Percentiles rank a stretch among this genome's conserved stretches.
Evolutionary conservation across 345 rosid species (phyloP).

Genomic region (Boechera retrofracta): DNA sequence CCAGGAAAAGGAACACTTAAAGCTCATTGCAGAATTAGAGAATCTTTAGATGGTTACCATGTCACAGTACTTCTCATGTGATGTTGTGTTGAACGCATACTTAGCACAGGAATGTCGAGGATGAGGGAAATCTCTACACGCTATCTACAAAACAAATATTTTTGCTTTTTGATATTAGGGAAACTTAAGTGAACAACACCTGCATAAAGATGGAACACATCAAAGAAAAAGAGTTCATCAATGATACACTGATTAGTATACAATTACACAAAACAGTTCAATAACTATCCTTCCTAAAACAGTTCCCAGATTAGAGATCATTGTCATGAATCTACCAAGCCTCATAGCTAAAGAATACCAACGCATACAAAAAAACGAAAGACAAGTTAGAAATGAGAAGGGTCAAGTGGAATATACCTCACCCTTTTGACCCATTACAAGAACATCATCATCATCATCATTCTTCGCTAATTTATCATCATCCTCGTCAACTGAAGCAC

Average conservation of each 20-base stretch:
- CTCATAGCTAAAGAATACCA: not conserved
- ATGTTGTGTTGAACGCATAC: constrained; percentile 62
- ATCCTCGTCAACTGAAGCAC: not conserved
- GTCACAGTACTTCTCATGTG: constrained; percentile 63
- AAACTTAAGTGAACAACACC: constrained; percentile 16
- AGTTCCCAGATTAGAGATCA: not conserved
- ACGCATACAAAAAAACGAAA: not conserved
- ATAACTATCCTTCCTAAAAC: not conserved
- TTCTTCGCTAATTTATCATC: not conserved
- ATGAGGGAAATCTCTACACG: constrained; percentile 93
- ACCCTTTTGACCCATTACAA: constrained; percentile 47
- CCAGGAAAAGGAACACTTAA: not conserved
- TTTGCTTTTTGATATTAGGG: not conserved
- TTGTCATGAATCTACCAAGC: not conserved
- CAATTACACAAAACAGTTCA: not conserved
- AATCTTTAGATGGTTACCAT: constrained; percentile 52
- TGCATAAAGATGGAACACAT: constrained; percentile 7
- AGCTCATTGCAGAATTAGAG: not conserved
- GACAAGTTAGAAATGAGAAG: not conserved
- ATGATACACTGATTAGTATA: not conserved
- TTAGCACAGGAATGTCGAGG: constrained; percentile 77
- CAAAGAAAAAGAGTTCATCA: not conserved
- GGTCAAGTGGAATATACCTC: constrained; percentile 37
- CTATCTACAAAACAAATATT: constrained; percentile 58
- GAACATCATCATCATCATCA: constrained; percentile 40